phyloP scores from a whole-genome alignment of 768 basidiomycete genomes.

The Chalciporus pseudorubinellus region DNA sequence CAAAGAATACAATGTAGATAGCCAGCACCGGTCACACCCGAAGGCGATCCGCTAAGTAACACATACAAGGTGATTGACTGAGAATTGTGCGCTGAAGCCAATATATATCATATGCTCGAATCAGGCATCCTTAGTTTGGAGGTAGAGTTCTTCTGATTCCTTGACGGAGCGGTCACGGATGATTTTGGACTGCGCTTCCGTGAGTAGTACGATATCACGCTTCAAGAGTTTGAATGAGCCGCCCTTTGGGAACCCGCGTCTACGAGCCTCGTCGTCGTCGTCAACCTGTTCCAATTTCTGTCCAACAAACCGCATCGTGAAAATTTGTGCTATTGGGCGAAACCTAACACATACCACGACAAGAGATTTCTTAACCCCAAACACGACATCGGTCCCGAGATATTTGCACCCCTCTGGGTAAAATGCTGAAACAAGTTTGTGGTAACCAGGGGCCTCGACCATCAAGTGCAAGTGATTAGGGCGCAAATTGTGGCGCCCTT shows the following conservation, averaged over 20 bases:
- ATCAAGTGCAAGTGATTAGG: slow-evolving; percentile 80
- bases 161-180: slow-evolving; percentile 21
- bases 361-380: slow-evolving; percentile 78
- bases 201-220: slow-evolving; percentile 45
- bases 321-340: neutral
- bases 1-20: too few species aligned
- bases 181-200: slow-evolving; percentile 38
- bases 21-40: too few species aligned
- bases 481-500: slow-evolving; percentile 72
- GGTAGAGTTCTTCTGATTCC: slow-evolving; percentile 7
- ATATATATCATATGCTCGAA: neutral
- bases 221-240: slow-evolving; percentile 48
- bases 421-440: slow-evolving; percentile 68
- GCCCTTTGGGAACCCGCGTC: slow-evolving; percentile 46
- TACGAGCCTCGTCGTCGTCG: slow-evolving; percentile 52
- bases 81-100: too few species aligned
- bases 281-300: slow-evolving; percentile 54
- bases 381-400: slow-evolving; percentile 69
- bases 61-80: neutral
- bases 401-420: slow-evolving; percentile 72
- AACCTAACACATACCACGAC: slow-evolving; percentile 56
- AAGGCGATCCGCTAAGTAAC: neutral
- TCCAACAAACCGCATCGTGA: neutral
- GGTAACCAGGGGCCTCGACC: slow-evolving; percentile 69
- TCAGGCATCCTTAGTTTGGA: slow-evolving; percentile 3